A percentile compares a stretch with the other conserved stretches of the same genome.
Conservation (phyloP, 805 yeast species). For the Myxozyma neotropica region DNA sequence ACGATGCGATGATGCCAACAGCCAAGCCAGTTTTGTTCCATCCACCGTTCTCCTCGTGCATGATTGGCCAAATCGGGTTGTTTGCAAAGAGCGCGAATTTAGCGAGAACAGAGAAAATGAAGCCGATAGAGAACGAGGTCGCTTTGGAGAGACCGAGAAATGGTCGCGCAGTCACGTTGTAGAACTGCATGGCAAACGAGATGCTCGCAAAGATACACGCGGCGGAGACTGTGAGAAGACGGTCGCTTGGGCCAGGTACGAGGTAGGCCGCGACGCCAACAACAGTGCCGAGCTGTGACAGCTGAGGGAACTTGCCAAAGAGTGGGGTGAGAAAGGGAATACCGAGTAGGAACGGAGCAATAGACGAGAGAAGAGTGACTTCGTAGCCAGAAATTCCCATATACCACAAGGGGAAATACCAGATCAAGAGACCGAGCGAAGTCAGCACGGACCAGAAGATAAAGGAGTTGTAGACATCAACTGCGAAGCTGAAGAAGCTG, state of each 20-base stretch:
- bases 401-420: slow-evolving; percentile 97
- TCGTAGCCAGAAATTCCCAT: slow-evolving; percentile 98
- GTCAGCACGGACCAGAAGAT: slow-evolving; percentile 85
- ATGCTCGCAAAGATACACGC: slow-evolving; percentile 68
- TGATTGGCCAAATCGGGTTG: slow-evolving; percentile 95
- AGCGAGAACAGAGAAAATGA: slow-evolving; percentile 69
- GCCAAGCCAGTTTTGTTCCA: slow-evolving; percentile 69
- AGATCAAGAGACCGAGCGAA: slow-evolving; percentile 78
- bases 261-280: slow-evolving; percentile 77
- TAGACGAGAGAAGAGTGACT: slow-evolving; percentile 59
- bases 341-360: slow-evolving; percentile 61
- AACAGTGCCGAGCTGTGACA: slow-evolving; percentile 57
- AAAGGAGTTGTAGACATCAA: slow-evolving; percentile 55
- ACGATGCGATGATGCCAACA: slow-evolving; percentile 56
- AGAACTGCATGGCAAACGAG: slow-evolving; percentile 48
- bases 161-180: slow-evolving; percentile 44
- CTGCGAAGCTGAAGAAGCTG: slow-evolving; percentile 39
- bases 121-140: slow-evolving; percentile 67
- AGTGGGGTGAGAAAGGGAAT: slow-evolving; percentile 50
- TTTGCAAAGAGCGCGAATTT: slow-evolving; percentile 79
- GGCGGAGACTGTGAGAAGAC: slow-evolving; percentile 64
- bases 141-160: slow-evolving; percentile 48
- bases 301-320: slow-evolving; percentile 51
- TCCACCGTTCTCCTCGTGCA: slow-evolving; percentile 86
- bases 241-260: slow-evolving; percentile 65